These are phyloP conservation scores for Hippophae tibetana DNA, from an alignment of 306 rosid species.

Conservation along the genomic window DNA sequence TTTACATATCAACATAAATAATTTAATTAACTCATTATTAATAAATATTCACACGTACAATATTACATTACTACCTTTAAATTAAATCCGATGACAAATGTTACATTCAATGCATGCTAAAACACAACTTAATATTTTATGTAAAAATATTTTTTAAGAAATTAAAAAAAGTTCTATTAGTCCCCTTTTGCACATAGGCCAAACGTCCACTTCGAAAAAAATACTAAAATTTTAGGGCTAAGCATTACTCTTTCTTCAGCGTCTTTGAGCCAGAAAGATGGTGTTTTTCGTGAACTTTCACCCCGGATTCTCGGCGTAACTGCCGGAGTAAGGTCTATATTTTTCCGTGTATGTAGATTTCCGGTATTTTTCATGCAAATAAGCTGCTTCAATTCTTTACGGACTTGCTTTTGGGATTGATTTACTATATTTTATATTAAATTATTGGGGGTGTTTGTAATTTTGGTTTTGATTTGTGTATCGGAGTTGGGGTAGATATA, in stretches of 20 bases:
- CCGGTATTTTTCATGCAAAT: constrained; percentile 22
- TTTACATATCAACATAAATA: no score
- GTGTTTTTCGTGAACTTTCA: constrained; percentile 17
- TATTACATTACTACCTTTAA: no score
- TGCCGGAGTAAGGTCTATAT: constrained; percentile 20
- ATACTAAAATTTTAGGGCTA: no score
- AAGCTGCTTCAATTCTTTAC: constrained; percentile 23
- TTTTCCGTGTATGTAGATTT: constrained; percentile 14
- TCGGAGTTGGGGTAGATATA: constrained; percentile 2
- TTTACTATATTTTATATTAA: constrained; percentile 5
- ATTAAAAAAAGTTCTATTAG: no score
- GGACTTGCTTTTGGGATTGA: constrained; percentile 1
- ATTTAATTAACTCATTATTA: no score
- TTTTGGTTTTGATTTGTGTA: constrained; percentile 10
- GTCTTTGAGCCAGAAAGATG: constrained; percentile 6
- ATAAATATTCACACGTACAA: no score
- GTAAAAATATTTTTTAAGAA: neutral
- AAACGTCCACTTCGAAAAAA: no score
- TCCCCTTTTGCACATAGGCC: neutral
- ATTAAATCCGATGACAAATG: no score
- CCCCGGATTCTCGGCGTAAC: constrained; percentile 25
- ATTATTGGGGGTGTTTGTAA: constrained; percentile 5
- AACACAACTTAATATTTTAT: neutral
- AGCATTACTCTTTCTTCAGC: neutral
- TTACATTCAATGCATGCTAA: no score